Evolutionary conservation across 345 rosid genomes (phyloP).

Genomic region (Bruguiera sexangula): DNA sequence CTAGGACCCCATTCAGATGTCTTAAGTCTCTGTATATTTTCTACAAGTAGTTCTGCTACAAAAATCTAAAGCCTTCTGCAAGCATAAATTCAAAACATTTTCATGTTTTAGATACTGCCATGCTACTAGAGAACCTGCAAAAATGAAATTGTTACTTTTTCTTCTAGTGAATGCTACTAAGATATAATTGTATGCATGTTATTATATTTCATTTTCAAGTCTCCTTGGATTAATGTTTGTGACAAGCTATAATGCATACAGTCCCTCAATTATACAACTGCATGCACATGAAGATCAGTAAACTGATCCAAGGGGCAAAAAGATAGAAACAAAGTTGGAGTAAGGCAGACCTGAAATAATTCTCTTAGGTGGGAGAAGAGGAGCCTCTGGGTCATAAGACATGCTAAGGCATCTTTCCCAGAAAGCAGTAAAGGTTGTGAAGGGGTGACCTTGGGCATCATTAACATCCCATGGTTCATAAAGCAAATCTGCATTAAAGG

Average conservation of each 20-base stretch:
- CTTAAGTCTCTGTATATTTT: too few relatives aligned
- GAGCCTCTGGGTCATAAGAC: slow-evolving; percentile 96
- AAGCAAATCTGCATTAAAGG: slow-evolving; percentile 92
- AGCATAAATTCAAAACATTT: not conserved
- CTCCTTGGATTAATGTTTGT: not conserved
- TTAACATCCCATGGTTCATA: slow-evolving; percentile 98
- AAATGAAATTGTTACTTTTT: too few relatives aligned
- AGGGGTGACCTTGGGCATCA: slow-evolving; percentile 73
- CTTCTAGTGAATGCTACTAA: too few relatives aligned
- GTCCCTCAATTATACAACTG: not conserved
- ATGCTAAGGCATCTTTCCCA: slow-evolving; percentile 96
- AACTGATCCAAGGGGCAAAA: not conserved
- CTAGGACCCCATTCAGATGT: too few relatives aligned
- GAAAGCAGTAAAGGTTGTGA: slow-evolving; percentile 70
- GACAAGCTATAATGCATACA: not conserved
- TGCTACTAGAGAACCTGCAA: not conserved
- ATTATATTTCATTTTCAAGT: not conserved
- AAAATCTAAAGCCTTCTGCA: too few relatives aligned
- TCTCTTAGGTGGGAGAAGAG: slow-evolving; percentile 96
- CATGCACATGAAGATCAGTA: not conserved
- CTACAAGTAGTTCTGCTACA: too few relatives aligned
- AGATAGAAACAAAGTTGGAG: slow-evolving; percentile 5
- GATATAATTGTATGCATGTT: not conserved
- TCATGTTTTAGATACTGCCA: not conserved
- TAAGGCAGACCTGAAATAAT: slow-evolving; percentile 66